A percentile compares a stretch with the other conserved stretches of the same genome.
These are phyloP conservation scores for Cryptomeria japonica DNA, from an alignment of 75 land plant genomes.

Conservation along the genomic window DNA sequence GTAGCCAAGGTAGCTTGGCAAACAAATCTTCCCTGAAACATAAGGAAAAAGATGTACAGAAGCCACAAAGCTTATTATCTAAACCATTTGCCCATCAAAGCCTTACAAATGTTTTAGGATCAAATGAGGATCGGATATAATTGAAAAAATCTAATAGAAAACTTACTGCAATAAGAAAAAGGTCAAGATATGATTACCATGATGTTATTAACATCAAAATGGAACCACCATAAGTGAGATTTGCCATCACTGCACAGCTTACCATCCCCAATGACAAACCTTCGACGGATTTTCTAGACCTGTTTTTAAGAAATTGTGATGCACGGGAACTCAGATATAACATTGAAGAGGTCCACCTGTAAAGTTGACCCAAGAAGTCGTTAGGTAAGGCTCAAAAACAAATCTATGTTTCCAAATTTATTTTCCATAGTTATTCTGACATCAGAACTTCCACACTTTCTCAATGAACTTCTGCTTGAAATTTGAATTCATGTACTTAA, in stretches of 20 bases:
- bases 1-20: slow-evolving; percentile 46
- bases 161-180: neutral
- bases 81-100: slow-evolving; percentile 3
- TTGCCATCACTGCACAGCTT: slow-evolving; percentile 43
- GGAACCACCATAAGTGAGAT: slow-evolving; percentile 40
- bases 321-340: slow-evolving; percentile 40
- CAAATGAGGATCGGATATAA: neutral
- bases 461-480: neutral
- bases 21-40: slow-evolving; percentile 33
- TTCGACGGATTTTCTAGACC: slow-evolving; percentile 34
- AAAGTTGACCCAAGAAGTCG: neutral
- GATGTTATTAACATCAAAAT: slow-evolving; percentile 37
- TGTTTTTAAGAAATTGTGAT: slow-evolving; percentile 42
- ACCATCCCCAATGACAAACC: slow-evolving; percentile 50
- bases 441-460: neutral
- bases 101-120: neutral
- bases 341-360: slow-evolving; percentile 41
- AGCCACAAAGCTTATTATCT: neutral
- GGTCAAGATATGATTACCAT: slow-evolving; percentile 19
- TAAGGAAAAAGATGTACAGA: neutral
- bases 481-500: neutral
- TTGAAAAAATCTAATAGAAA: neutral
- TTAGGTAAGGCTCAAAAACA: neutral
- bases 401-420: neutral
- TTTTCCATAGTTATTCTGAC: neutral